These are phyloP conservation scores for Sphagnum contortum DNA, from an alignment of 225 moss, liverwort and hornwort species.

Conservation along the genomic window DNA sequence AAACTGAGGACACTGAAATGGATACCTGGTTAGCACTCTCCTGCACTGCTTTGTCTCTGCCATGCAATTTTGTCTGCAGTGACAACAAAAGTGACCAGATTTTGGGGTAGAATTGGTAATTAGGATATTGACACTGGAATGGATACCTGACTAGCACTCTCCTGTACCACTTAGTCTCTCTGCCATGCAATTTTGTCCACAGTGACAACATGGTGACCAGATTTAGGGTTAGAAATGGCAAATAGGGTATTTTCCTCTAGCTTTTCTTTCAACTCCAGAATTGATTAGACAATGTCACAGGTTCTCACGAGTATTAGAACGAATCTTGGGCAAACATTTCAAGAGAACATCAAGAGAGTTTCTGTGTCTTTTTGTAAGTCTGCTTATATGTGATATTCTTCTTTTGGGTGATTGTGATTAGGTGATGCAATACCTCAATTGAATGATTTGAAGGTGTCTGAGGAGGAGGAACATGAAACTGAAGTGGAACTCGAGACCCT, in stretches of 20 bases:
- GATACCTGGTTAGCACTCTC: slow-evolving; percentile 58
- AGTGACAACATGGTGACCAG: not conserved
- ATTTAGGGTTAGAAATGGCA: not conserved
- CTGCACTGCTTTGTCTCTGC: not conserved
- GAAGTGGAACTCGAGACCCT: slow-evolving; percentile 79
- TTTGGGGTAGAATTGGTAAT: too few relatives aligned
- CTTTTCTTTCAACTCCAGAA: not conserved
- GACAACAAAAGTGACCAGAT: not conserved
- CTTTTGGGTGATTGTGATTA: slow-evolving; percentile 13
- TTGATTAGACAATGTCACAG: not conserved
- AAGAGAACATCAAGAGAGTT: too few relatives aligned
- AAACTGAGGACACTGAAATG: slow-evolving; percentile 65
- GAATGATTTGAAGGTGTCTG: slow-evolving; percentile 31
- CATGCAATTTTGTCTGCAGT: not conserved
- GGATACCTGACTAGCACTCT: too few relatives aligned
- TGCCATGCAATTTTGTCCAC: too few relatives aligned
- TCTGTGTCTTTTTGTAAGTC: too few relatives aligned
- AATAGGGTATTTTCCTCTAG: not conserved
- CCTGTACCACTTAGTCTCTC: too few relatives aligned
- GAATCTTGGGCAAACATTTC: too few relatives aligned
- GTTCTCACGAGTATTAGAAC: not conserved
- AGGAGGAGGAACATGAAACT: slow-evolving; percentile 56
- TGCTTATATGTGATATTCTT: too few relatives aligned
- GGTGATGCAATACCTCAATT: slow-evolving; percentile 65
- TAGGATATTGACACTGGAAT: too few relatives aligned